Evolutionary conservation across 2,329 filamentous ascomycete species (phyloP).

Genomic region (Colletotrichum graminicola): DNA sequence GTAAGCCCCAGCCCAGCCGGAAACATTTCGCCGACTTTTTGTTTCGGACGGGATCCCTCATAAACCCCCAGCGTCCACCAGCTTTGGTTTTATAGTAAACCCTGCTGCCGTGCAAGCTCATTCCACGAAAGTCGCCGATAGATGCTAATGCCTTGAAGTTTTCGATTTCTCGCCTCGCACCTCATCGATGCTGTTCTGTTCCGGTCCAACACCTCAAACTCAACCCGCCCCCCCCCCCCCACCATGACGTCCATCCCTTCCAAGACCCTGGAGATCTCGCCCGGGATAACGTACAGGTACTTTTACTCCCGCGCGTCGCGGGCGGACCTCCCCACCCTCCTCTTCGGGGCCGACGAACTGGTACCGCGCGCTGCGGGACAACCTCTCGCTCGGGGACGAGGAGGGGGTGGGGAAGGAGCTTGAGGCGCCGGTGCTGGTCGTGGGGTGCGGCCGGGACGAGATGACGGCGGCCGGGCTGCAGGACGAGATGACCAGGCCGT

Average conservation of each 20-base stretch:
- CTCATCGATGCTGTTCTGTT: not conserved
- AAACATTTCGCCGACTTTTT: conserved; percentile 40
- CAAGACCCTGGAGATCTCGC: conserved; percentile 25
- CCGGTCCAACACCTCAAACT: not conserved
- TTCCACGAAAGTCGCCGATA: not conserved
- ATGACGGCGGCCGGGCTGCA: conserved; percentile 26
- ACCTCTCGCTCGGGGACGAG: conserved; percentile 29
- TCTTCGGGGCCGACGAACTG: conserved; percentile 49
- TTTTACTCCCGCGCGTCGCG: conserved; percentile 49
- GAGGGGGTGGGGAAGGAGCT: conserved; percentile 16
- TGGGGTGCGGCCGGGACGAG: conserved; percentile 29
- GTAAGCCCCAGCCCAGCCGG: conserved; percentile 11
- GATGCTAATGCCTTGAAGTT: not conserved
- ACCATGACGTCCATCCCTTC: conserved; percentile 16
- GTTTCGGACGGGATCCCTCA: not conserved
- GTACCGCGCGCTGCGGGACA: conserved; percentile 26
- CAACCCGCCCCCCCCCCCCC: no score
- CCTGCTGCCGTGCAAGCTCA: not conserved
- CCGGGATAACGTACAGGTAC: conserved; percentile 43
- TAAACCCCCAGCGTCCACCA: not conserved
- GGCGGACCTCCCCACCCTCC: conserved; percentile 50
- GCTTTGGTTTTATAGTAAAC: not conserved
- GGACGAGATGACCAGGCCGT: conserved; percentile 35
- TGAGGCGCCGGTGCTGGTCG: conserved; percentile 17
- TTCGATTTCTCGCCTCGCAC: not conserved